These are phyloP conservation scores for Thamnidium elegans DNA, from an alignment of 192 early-diverging fungal genomes.

Conservation along the genomic window DNA sequence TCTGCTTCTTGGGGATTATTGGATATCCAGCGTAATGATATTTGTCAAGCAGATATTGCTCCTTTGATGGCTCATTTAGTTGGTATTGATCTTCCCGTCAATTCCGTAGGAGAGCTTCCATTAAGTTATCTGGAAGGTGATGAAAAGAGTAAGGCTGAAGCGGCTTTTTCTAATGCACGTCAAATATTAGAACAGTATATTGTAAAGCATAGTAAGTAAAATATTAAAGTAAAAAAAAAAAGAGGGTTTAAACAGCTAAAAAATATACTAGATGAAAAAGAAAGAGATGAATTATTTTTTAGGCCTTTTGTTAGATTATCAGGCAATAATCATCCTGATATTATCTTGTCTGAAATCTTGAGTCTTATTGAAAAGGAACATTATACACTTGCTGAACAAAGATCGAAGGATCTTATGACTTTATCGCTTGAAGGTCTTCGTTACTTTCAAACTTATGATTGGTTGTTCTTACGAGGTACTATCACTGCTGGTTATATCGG, in stretches of 20 bases:
- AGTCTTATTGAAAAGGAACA: constrained; percentile 54
- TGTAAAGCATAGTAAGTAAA: constrained; percentile 65
- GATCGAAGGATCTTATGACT: constrained; percentile 59
- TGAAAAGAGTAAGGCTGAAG: constrained; percentile 71
- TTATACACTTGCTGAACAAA: constrained; percentile 65
- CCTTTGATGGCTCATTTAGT: constrained; percentile 91
- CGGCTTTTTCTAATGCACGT: constrained; percentile 76
- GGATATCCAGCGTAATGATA: constrained; percentile 69
- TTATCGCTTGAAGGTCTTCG: constrained; percentile 81
- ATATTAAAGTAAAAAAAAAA: neutral
- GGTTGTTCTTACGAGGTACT: constrained; percentile 84
- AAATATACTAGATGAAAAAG: constrained; percentile 58
- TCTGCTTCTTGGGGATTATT: constrained; percentile 69
- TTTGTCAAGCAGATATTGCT: constrained; percentile 94
- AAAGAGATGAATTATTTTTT: constrained; percentile 76
- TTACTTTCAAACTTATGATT: constrained; percentile 97
- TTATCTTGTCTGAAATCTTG: constrained; percentile 56
- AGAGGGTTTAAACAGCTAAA: neutral
- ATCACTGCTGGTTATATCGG: constrained; percentile 85
- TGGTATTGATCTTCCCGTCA: constrained; percentile 84
- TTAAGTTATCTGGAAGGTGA: constrained; percentile 70
- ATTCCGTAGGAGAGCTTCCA: constrained; percentile 92
- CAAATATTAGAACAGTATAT: constrained; percentile 85
- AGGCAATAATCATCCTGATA: constrained; percentile 46
- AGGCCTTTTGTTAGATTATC: constrained; percentile 69